A percentile compares a stretch with the other conserved stretches of the same genome.
Evolutionary conservation across 257 asterid species (phyloP).

Genomic region (Sherardia arvensis): DNA sequence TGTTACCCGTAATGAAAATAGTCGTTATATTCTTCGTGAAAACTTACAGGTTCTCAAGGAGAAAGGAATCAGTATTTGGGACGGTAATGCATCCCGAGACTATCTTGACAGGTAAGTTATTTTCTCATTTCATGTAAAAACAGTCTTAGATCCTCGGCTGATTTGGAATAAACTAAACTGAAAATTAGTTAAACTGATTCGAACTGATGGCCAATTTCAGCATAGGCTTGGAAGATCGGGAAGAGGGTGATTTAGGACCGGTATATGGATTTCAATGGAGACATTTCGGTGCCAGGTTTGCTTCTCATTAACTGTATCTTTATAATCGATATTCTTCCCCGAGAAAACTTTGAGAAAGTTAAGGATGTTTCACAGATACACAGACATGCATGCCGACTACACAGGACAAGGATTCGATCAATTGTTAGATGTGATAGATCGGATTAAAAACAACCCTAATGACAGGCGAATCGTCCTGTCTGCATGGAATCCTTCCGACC

Average conservation of each 20-base stretch:
- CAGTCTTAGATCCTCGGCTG: too few relatives aligned
- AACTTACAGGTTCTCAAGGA: constrained; percentile 48
- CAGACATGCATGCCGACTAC: constrained; percentile 64
- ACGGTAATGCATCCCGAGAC: constrained; percentile 74
- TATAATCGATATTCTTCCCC: background rate
- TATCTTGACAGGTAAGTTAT: constrained; percentile 53
- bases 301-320: background rate
- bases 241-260: constrained; percentile 79
- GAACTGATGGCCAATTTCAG: constrained; percentile 22
- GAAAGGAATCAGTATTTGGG: constrained; percentile 67
- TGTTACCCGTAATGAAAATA: background rate
- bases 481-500: constrained; percentile 85
- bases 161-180: too few relatives aligned
- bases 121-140: background rate
- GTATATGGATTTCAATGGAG: constrained; percentile 83
- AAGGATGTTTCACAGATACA: constrained; percentile 36
- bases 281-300: constrained; percentile 78
- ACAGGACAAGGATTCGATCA: constrained; percentile 81
- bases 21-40: background rate
- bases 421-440: constrained; percentile 56
- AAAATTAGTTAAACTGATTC: too few relatives aligned
- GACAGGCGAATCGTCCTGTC: constrained; percentile 63
- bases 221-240: constrained; percentile 53
- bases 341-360: background rate
- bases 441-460: constrained; percentile 60